Evolutionary conservation across 176 grass and related monocot genomes (phyloP).

Genomic region (Oryza officinalis): DNA sequence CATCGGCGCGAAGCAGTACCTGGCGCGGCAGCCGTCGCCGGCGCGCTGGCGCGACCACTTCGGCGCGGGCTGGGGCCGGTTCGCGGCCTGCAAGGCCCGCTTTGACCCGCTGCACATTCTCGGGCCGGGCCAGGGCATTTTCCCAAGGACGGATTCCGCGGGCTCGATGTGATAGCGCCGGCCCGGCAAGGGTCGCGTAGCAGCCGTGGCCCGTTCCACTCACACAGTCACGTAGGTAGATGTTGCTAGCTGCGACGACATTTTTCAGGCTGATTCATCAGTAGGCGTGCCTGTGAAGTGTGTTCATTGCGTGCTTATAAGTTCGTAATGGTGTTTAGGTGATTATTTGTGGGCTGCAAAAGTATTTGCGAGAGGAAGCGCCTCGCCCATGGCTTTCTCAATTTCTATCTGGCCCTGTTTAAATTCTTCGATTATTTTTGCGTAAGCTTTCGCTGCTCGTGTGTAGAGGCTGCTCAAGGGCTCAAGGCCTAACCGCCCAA

Average conservation of each 20-base stretch:
- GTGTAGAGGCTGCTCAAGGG: too few species aligned
- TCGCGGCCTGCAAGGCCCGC: slow-evolving; percentile 52
- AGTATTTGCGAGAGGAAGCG: background rate
- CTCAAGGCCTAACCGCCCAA: too few species aligned
- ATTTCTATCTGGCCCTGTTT: background rate
- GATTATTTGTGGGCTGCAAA: background rate
- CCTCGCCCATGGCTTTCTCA: background rate
- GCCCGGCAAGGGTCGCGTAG: too few species aligned
- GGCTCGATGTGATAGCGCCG: background rate
- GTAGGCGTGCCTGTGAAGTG: background rate
- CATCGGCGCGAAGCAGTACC: slow-evolving; percentile 77
- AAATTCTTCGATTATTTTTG: background rate
- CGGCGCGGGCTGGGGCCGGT: slow-evolving; percentile 53
- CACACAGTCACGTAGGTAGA: background rate
- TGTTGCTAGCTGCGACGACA: slow-evolving; percentile 20
- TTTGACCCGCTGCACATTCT: slow-evolving; percentile 61
- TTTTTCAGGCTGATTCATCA: background rate
- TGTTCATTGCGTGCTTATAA: background rate
- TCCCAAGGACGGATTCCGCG: slow-evolving; percentile 26
- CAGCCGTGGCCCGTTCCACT: too few species aligned
- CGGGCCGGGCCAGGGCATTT: slow-evolving; percentile 78
- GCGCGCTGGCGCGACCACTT: slow-evolving; percentile 67
- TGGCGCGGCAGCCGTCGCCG: slow-evolving; percentile 60
- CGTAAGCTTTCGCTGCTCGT: too few species aligned
- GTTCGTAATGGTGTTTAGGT: background rate